Evolutionary conservation across 2,329 filamentous ascomycete species (phyloP), one percentile per base, ranked within the genome.

Genomic region (Neocatenulostroma microsporum): DNA sequence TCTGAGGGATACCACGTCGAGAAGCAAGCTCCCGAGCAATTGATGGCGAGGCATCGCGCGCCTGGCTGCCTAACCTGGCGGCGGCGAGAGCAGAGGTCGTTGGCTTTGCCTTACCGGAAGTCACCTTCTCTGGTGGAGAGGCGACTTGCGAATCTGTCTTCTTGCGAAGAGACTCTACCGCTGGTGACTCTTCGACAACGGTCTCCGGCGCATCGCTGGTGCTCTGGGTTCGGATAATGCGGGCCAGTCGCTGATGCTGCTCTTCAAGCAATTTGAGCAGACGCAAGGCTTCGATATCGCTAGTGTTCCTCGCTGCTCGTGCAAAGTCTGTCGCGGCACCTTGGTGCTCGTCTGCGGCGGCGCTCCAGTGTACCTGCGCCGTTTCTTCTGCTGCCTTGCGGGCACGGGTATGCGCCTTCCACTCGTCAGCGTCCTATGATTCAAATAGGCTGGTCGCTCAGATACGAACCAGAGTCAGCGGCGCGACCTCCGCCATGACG

Each of bases 311-410:
- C n/a, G 84, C 80, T 20, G 87, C 88, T 42, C 81, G 80, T 42
- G 85, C 80, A 60, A 94, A 96, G 58, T 94, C 85, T 46, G 80
- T 81, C 2, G 91, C 89, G 24, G 91, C 91, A 39, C 84, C 71
- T 36, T 88, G 80, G 63, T 96, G 89, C 61, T 94, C 84, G 54
- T 82, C 83, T 55, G 87, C 83, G 44, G 89, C 89, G 31, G 84
- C 79, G 5, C 81, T 82, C 38, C 84, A 84, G 57, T 91, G 79
- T 37, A 72, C 68, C 47, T 74, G 73, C 46, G 72, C 70, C 21
- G 74, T 78, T 37, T 88, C 85, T 17, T 80, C 72, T 17, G 84
- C 80, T 28, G 89, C 88, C 54, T 84, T 88, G 53, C 80, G 79
- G 34, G 86, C 88, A 64, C 95, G 87, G 50, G 89, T 82, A 63